Conservation (phyloP, 139 green algal species). For the Pleodorina starrii region DNA sequence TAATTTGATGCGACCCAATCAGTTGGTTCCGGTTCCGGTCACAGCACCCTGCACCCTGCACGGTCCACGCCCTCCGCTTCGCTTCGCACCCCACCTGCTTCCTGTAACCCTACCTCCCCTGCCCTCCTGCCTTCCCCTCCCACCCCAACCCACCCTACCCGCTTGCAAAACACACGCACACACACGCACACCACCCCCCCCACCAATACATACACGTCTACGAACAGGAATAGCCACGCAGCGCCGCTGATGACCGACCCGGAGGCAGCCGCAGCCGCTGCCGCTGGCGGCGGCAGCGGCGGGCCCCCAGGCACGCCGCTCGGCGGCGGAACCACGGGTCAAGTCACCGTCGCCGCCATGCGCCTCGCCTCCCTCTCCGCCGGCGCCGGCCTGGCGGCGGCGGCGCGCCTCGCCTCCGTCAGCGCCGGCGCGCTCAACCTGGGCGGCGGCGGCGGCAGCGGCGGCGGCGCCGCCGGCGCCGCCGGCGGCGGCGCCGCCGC, state of each 20-base stretch:
- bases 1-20: too few species aligned
- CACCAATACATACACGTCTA: too few species aligned
- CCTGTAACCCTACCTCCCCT: background rate
- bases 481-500: background rate
- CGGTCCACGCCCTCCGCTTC: background rate
- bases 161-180: background rate
- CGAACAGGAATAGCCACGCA: background rate
- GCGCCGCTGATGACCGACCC: background rate
- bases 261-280: background rate
- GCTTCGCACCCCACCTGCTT: background rate
- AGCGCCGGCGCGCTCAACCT: background rate
- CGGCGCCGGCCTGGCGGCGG: background rate
- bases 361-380: constrained; percentile 30
- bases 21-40: too few species aligned
- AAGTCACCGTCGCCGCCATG: background rate
- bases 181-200: too few species aligned
- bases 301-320: too few species aligned
- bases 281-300: background rate
- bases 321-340: background rate
- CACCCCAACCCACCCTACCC: background rate
- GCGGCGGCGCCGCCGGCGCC: background rate
- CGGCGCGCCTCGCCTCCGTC: constrained; percentile 10
- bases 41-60: too few species aligned
- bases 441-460: background rate
- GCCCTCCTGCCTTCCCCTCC: background rate